phyloP scores from a whole-genome alignment of 306 rosid species.

The Vigna radiata region DNA sequence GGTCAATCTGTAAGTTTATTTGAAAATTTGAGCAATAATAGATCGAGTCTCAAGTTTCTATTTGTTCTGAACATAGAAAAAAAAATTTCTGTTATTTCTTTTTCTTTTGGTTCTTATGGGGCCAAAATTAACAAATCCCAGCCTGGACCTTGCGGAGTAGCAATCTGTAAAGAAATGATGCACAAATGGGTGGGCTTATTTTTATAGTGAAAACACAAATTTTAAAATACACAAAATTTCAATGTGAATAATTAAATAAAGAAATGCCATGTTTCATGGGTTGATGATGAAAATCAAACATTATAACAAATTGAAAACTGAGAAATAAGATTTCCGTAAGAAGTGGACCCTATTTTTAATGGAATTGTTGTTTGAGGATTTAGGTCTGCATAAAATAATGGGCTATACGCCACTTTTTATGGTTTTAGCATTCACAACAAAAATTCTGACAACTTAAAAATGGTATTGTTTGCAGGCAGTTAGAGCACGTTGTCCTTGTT shows the following conservation, averaged over 20 bases:
- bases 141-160: conserved; percentile 6
- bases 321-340: not conserved
- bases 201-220: not conserved
- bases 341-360: not conserved
- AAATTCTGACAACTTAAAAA: conserved; percentile 15
- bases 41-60: not conserved
- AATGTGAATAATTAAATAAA: not conserved
- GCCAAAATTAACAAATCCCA: too few species aligned
- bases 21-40: conserved; percentile 7
- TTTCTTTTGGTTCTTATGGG: not conserved
- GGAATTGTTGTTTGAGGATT: not conserved
- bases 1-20: conserved; percentile 6
- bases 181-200: not conserved
- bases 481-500: conserved; percentile 81
- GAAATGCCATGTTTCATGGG: not conserved
- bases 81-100: conserved; percentile 12
- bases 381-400: not conserved
- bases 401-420: not conserved
- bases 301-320: not conserved
- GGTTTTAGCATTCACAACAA: not conserved
- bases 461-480: conserved; percentile 58
- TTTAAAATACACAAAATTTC: not conserved
- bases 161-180: not conserved
- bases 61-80: not conserved
- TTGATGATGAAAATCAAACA: not conserved